phyloP scores from a whole-genome alignment of 352 stramenopile genomes.

The Blastocystis sp. region DNA sequence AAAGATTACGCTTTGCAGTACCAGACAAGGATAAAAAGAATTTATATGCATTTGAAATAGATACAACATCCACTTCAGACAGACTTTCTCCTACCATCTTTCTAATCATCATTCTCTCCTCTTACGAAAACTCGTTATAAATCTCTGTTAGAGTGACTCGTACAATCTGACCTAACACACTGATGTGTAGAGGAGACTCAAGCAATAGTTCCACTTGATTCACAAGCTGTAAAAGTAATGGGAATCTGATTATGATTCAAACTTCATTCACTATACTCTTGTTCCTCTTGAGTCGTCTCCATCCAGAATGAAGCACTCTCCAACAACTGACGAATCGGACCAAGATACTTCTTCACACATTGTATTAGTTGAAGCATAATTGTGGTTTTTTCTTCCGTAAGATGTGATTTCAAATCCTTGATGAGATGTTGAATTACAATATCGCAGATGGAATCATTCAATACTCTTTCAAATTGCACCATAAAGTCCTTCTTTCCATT shows the following conservation, averaged over 20 bases:
- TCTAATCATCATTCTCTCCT: not conserved
- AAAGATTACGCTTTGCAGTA: not conserved
- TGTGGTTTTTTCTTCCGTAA: not conserved
- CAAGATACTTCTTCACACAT: not conserved
- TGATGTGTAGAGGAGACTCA: not conserved
- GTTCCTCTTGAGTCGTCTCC: not conserved
- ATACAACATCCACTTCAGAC: not conserved
- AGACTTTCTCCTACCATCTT: not conserved
- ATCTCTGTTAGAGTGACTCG: not conserved
- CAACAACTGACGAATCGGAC: not conserved
- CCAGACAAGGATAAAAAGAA: not conserved
- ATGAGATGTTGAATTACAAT: not conserved
- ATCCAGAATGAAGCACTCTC: constrained; percentile 27
- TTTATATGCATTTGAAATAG: not conserved
- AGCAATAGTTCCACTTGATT: constrained; percentile 9
- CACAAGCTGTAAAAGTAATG: not conserved
- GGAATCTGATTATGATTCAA: not conserved
- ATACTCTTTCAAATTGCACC: not conserved
- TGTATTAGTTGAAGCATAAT: not conserved
- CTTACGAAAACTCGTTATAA: not conserved
- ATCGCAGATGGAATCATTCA: too few species aligned
- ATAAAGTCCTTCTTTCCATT: not conserved
- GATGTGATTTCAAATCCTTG: not conserved
- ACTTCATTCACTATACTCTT: not conserved
- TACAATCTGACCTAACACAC: not conserved